Percentiles rank a stretch among this genome's conserved stretches.
Evolutionary conservation across 192 early-diverging fungal species (phyloP).

Genomic region (Chytriomyces hyalinus): DNA sequence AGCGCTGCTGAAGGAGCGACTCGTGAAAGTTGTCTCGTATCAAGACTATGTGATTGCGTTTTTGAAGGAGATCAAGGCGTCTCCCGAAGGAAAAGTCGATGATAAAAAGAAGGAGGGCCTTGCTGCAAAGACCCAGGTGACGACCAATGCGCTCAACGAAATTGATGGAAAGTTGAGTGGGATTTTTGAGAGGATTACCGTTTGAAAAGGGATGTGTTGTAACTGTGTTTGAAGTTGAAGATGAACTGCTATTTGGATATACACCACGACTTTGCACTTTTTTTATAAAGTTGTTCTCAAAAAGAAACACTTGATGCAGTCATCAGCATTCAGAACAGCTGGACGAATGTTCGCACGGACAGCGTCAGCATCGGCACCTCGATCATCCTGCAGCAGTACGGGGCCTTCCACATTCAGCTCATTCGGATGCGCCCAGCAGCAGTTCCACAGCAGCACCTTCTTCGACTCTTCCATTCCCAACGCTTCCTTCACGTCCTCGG

Average conservation of each 20-base stretch:
- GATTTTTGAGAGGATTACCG: slow-evolving; percentile 21
- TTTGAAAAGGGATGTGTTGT: background rate
- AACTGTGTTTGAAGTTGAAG: background rate
- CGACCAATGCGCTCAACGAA: background rate
- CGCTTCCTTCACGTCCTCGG: too few relatives aligned
- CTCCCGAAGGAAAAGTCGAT: slow-evolving; percentile 1
- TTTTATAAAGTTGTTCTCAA: too few relatives aligned
- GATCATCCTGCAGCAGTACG: too few relatives aligned
- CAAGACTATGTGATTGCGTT: slow-evolving; percentile 23
- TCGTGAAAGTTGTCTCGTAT: slow-evolving; percentile 14
- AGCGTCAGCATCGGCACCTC: too few relatives aligned
- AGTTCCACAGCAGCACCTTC: too few relatives aligned
- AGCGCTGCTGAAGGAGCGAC: slow-evolving; percentile 16
- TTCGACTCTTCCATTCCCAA: too few relatives aligned
- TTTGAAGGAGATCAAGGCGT: slow-evolving; percentile 18
- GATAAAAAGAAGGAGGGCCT: slow-evolving; percentile 31
- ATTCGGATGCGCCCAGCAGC: too few relatives aligned
- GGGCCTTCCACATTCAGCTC: too few relatives aligned
- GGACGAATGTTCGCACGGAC: too few relatives aligned
- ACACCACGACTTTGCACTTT: background rate
- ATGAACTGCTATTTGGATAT: background rate
- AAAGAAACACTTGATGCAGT: too few relatives aligned
- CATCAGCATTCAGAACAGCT: too few relatives aligned
- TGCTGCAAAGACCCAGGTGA: slow-evolving; percentile 6
- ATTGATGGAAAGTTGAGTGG: slow-evolving; percentile 8